These are phyloP conservation scores for Quercus tomentella DNA, from an alignment of 331 rosid species.

Conservation along the genomic window DNA sequence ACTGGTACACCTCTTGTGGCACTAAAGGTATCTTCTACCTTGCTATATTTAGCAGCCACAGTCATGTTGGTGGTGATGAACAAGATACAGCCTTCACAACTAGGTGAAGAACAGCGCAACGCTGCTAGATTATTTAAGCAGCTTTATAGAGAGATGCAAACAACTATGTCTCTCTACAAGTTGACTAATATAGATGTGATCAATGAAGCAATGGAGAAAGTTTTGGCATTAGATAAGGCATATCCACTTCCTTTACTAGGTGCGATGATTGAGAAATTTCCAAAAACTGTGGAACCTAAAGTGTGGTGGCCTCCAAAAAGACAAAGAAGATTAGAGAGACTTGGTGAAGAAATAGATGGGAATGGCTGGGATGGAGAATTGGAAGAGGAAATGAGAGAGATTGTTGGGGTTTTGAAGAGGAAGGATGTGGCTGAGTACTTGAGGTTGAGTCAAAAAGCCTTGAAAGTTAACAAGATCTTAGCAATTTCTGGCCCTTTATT, in stretches of 20 bases:
- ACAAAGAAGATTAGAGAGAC: neutral
- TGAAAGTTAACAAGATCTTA: conserved; percentile 29
- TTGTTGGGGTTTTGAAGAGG: conserved; percentile 17
- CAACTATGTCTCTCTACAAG: conserved; percentile 21
- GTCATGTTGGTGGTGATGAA: conserved; percentile 43
- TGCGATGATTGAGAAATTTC: conserved; percentile 41
- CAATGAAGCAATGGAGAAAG: conserved; percentile 36
- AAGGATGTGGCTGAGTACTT: conserved; percentile 30
- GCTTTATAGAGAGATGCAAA: conserved; percentile 27
- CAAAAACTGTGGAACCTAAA: conserved; percentile 33
- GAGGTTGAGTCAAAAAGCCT: conserved; percentile 17
- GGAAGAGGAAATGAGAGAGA: conserved; percentile 34
- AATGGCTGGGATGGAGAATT: conserved; percentile 42
- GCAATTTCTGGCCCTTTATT: conserved; percentile 37
- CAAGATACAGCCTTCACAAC: conserved; percentile 57
- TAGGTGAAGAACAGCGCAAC: conserved; percentile 47
- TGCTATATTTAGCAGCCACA: conserved; percentile 40
- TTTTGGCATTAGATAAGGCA: conserved; percentile 44
- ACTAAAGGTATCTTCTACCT: conserved; percentile 37
- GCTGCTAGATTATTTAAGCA: conserved; percentile 48
- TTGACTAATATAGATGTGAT: conserved; percentile 11
- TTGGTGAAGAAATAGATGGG: neutral
- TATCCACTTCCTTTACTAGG: conserved; percentile 51
- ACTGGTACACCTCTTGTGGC: conserved; percentile 26
- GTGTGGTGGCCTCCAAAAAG: conserved; percentile 45